These are phyloP conservation scores for Trifolium pratense DNA, from an alignment of 306 rosid species.

Conservation along the genomic window DNA sequence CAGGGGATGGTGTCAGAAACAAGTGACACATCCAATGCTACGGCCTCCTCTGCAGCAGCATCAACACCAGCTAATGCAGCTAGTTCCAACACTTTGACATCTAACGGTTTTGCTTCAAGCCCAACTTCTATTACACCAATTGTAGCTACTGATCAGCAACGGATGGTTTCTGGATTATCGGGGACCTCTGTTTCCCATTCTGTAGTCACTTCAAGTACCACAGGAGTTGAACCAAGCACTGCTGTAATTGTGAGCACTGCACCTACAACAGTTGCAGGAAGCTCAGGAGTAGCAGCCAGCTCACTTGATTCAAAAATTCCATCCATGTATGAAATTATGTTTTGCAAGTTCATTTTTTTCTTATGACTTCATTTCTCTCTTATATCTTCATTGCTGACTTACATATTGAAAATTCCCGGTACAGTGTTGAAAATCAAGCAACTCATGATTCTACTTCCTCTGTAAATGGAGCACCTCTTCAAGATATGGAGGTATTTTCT, in stretches of 20 bases:
- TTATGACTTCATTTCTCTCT: not conserved
- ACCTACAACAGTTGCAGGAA: constrained; percentile 55
- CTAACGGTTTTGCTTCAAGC: constrained; percentile 64
- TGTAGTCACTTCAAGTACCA: constrained; percentile 46
- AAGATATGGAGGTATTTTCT: constrained; percentile 76
- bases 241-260: constrained; percentile 48
- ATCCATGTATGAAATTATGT: constrained; percentile 57
- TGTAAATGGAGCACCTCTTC: constrained; percentile 61
- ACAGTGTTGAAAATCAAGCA: constrained; percentile 61
- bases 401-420: constrained; percentile 42
- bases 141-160: constrained; percentile 63
- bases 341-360: constrained; percentile 31
- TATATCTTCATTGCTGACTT: constrained; percentile 36
- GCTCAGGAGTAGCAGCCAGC: constrained; percentile 60
- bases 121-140: constrained; percentile 81
- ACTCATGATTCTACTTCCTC: constrained; percentile 62
- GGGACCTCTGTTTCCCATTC: constrained; percentile 54
- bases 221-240: constrained; percentile 58
- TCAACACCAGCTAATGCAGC: constrained; percentile 51
- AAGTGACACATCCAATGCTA: constrained; percentile 50
- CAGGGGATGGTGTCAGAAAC: constrained; percentile 64
- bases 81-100: constrained; percentile 49
- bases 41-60: constrained; percentile 57
- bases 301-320: constrained; percentile 51
- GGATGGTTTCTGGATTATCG: constrained; percentile 56